These are phyloP conservation scores for Colletotrichum noveboracense DNA, from an alignment of 2,329 filamentous ascomycete genomes.

Conservation along the genomic window DNA sequence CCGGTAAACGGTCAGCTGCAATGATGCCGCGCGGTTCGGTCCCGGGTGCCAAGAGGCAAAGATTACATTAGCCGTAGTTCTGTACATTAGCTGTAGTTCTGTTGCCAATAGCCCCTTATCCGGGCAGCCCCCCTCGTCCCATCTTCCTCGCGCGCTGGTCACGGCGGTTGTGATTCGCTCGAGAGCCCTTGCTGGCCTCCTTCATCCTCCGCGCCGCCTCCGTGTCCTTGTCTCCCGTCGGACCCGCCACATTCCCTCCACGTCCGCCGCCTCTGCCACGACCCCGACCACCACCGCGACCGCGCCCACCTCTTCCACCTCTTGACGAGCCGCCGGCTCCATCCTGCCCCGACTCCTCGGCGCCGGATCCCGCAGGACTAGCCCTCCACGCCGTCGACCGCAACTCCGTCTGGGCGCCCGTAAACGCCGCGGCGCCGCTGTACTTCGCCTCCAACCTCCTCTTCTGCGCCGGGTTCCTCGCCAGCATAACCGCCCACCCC, in stretches of 20 bases:
- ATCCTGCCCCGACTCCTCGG: conserved; percentile 60
- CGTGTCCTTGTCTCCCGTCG: conserved; percentile 72
- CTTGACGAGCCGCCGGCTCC: conserved; percentile 41
- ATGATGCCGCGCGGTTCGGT: conserved; percentile 23
- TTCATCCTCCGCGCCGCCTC: conserved; percentile 76
- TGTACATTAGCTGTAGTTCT: conserved; percentile 10
- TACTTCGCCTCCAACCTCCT: conserved; percentile 75
- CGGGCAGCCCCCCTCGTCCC: conserved; percentile 53
- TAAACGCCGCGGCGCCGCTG: conserved; percentile 53
- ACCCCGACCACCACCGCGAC: conserved; percentile 49
- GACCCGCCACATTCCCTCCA: conserved; percentile 67
- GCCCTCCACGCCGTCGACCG: conserved; percentile 69
- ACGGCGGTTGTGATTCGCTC: conserved; percentile 86
- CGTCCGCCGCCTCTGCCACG: conserved; percentile 54
- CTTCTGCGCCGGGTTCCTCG: conserved; percentile 71
- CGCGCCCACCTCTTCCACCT: conserved; percentile 52
- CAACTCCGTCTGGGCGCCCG: conserved; percentile 69
- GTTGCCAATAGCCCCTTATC: conserved; percentile 21
- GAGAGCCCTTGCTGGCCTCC: conserved; percentile 80
- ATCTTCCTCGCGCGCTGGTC: conserved; percentile 73
- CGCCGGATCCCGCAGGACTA: conserved; percentile 57
- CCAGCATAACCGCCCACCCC: conserved; percentile 90
- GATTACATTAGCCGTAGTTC: conserved; percentile 21
- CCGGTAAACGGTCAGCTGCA: background rate
- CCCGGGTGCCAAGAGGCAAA: conserved; percentile 29